A percentile compares a stretch with the other conserved stretches of the same genome.
Evolutionary conservation across 31 red algal species (phyloP).

Genomic region (Odonthalia washingtoniensis): DNA sequence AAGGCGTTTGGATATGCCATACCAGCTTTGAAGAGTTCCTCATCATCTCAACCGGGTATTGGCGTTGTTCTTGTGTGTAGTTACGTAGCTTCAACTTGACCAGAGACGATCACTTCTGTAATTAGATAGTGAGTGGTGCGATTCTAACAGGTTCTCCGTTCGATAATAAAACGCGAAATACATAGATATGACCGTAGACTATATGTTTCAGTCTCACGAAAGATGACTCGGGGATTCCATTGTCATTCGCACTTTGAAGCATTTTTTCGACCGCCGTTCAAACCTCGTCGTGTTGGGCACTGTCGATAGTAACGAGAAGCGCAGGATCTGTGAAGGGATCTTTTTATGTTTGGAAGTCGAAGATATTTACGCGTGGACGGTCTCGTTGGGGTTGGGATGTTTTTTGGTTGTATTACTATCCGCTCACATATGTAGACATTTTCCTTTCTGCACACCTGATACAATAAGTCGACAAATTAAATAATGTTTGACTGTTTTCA

Average conservation of each 20-base stretch:
- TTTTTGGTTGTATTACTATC: not conserved
- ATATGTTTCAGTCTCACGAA: not conserved
- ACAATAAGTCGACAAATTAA: not conserved
- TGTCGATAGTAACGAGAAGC: not conserved
- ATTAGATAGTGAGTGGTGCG: not conserved
- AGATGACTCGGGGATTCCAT: not conserved
- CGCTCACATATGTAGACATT: not conserved
- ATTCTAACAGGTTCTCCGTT: not conserved
- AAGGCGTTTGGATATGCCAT: conserved; percentile 1
- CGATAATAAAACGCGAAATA: not conserved
- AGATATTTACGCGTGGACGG: not conserved
- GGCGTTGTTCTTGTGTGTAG: not conserved
- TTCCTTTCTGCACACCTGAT: not conserved
- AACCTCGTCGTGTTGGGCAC: not conserved
- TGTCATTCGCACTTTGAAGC: not conserved
- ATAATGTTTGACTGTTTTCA: not conserved
- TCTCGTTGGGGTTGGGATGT: not conserved
- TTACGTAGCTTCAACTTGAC: not conserved
- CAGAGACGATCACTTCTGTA: not conserved
- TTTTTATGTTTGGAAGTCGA: not conserved
- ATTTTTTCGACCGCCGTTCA: not conserved
- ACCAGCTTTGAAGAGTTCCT: conserved; percentile 1
- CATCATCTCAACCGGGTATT: not conserved
- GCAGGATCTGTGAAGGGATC: not conserved
- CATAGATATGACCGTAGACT: not conserved